A percentile compares a stretch with the other conserved stretches of the same genome.
phyloP scores from a whole-genome alignment of 208 protist genomes.

The Leishmania martiniquensis region DNA sequence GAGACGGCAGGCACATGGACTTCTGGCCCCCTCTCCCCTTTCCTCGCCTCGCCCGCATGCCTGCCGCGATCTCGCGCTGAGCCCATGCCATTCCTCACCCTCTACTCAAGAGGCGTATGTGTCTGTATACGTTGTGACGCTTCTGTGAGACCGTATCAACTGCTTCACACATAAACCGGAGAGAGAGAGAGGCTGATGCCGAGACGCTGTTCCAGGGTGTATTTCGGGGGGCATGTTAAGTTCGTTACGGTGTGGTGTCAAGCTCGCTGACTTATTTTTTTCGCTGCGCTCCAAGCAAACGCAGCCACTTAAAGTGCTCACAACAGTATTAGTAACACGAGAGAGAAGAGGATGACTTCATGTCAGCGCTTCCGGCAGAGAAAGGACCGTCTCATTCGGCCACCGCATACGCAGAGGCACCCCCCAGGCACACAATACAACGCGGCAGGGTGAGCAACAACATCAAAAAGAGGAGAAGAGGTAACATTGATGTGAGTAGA shows the following conservation, averaged over 20 bases:
- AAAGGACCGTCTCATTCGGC: neutral
- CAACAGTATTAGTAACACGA: neutral
- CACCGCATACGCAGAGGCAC: neutral
- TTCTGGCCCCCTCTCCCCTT: no score
- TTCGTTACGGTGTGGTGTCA: neutral
- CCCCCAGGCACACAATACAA: neutral
- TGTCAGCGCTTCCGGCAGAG: neutral
- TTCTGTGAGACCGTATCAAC: neutral
- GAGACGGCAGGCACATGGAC: no score
- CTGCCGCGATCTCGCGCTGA: neutral
- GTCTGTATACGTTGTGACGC: neutral
- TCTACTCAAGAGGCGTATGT: neutral
- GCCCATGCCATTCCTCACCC: neutral
- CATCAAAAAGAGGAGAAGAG: neutral
- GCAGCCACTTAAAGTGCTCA: neutral
- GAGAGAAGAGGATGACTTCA: neutral
- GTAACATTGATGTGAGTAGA: slow-evolving; percentile 1
- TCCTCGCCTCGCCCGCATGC: neutral
- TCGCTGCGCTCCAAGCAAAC: neutral
- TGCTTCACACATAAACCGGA: neutral
- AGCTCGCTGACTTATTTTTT: neutral
- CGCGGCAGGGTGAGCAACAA: neutral
- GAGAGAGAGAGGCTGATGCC: neutral
- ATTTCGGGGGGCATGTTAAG: neutral
- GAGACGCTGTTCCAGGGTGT: neutral